Conservation (phyloP, 371 early-diverging fungal species). For the Mortierella sp. region DNA sequence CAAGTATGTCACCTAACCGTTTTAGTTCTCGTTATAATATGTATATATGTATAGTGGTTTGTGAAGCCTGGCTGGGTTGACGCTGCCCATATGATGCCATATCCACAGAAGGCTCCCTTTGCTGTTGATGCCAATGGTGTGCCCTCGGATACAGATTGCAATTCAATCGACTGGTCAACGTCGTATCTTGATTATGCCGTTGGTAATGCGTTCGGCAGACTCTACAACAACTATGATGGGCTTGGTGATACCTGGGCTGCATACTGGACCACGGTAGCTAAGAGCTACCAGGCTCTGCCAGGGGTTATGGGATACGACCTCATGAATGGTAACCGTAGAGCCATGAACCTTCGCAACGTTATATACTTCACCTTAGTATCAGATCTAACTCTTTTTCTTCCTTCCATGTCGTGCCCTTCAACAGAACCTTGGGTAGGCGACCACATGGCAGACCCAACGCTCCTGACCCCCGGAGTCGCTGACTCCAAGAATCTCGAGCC, state of each 20-base stretch:
- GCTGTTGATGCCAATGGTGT: constrained; percentile 58
- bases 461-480: constrained; percentile 54
- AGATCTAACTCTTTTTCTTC: neutral
- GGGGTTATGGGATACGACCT: constrained; percentile 70
- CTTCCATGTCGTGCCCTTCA: too few species aligned
- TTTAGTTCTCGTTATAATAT: too few species aligned
- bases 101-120: constrained; percentile 58
- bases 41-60: constrained; percentile 60
- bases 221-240: constrained; percentile 65
- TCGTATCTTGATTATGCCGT: constrained; percentile 60
- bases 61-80: constrained; percentile 56
- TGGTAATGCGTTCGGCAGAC: constrained; percentile 61
- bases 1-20: too few species aligned
- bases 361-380: neutral
- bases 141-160: constrained; percentile 56
- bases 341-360: too few species aligned
- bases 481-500: constrained; percentile 58
- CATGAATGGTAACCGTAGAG: constrained; percentile 56
- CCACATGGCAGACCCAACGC: constrained; percentile 55
- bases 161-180: constrained; percentile 60
- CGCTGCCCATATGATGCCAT: constrained; percentile 48
- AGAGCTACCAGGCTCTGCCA: constrained; percentile 51
- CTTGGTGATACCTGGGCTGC: constrained; percentile 61
- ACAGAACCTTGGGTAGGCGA: constrained; percentile 66
- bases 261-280: constrained; percentile 63